phyloP scores from a whole-genome alignment of 768 basidiomycete genomes.

The Gloeostereum incarnatum region DNA sequence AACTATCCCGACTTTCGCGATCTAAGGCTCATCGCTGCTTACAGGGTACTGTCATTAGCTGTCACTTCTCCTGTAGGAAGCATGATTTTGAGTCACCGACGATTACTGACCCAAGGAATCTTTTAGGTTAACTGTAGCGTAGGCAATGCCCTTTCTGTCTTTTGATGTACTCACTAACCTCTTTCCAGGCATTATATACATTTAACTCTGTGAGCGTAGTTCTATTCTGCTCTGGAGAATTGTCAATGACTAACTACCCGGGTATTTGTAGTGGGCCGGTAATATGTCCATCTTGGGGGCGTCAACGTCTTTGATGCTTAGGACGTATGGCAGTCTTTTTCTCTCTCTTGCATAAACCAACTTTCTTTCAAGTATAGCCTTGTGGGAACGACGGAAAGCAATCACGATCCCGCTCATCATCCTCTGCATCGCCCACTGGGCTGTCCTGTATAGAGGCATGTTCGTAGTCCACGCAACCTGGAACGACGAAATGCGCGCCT shows the following conservation, averaged over 20 bases:
- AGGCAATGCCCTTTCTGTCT: constrained; percentile 13
- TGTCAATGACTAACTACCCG: constrained; percentile 4
- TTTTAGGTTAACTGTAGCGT: constrained; percentile 51
- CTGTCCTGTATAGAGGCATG: constrained; percentile 59
- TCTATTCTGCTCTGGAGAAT: background rate
- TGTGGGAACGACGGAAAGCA: constrained; percentile 55
- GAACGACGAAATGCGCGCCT: constrained; percentile 28
- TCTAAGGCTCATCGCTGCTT: background rate
- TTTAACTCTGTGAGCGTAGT: constrained; percentile 49
- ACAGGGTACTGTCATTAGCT: constrained; percentile 50
- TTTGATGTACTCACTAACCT: constrained; percentile 1
- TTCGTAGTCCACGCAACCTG: constrained; percentile 53
- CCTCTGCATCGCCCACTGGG: constrained; percentile 58
- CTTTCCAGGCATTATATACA: constrained; percentile 46
- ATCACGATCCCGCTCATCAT: constrained; percentile 40
- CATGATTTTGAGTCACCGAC: background rate
- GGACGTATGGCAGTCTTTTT: constrained; percentile 38
- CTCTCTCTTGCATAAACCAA: constrained; percentile 3
- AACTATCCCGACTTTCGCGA: background rate
- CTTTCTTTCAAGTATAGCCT: constrained; percentile 38
- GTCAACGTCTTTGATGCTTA: constrained; percentile 60
- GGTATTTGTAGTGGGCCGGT: constrained; percentile 39
- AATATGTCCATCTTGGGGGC: constrained; percentile 59
- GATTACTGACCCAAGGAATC: constrained; percentile 2
- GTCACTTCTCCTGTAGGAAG: constrained; percentile 31